Conservation (phyloP, 2,329 filamentous ascomycete genomes). For the Arachnopeziza araneosa region DNA sequence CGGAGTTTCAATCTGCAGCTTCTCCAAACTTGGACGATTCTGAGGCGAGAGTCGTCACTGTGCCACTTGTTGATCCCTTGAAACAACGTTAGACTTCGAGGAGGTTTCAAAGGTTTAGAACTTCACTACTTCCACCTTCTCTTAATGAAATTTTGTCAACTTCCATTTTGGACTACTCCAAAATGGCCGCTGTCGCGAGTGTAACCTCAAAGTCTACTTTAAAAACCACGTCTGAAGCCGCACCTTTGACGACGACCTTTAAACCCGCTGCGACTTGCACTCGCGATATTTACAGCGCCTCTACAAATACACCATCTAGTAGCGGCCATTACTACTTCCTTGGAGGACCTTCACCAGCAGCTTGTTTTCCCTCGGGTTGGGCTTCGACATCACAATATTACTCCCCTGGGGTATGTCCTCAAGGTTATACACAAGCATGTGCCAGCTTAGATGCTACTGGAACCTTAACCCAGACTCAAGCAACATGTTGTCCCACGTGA, state of each 20-base stretch:
- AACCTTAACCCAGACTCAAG: slow-evolving; percentile 2
- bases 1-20: not conserved
- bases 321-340: not conserved
- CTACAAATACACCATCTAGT: not conserved
- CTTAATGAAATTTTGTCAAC: not conserved
- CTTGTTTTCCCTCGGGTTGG: slow-evolving; percentile 9
- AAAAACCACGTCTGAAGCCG: not conserved
- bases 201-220: not conserved
- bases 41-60: not conserved
- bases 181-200: not conserved
- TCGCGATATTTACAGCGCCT: not conserved
- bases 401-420: slow-evolving; percentile 4
- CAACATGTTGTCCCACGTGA: slow-evolving; percentile 8
- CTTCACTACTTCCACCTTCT: not conserved
- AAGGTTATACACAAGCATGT: slow-evolving; percentile 7
- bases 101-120: too few species aligned
- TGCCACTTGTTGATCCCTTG: not conserved
- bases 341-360: not conserved
- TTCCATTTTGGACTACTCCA: not conserved
- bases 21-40: not conserved
- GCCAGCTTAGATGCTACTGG: not conserved
- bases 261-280: not conserved
- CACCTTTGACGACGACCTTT: not conserved
- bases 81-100: not conserved
- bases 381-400: slow-evolving; percentile 3